A percentile compares a stretch with the other conserved stretches of the same genome.
Conservation (phyloP, 371 early-diverging fungal genomes). For the Phascolomyces articulosus region DNA sequence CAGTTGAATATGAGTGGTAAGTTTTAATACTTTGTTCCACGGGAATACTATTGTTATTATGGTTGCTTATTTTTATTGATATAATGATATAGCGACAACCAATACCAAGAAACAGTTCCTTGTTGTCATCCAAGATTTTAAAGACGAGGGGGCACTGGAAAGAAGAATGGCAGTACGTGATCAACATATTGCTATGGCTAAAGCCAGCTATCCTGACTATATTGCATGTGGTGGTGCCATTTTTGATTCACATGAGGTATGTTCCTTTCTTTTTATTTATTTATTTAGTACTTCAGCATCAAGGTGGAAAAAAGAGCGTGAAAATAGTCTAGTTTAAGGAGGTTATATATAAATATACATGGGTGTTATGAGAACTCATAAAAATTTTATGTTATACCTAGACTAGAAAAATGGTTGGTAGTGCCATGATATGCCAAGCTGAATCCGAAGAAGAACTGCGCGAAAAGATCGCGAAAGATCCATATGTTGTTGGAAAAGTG, state of each 20-base stretch:
- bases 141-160: slow-evolving; percentile 11
- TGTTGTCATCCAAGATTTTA: slow-evolving; percentile 22
- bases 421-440: slow-evolving; percentile 53
- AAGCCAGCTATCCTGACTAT: slow-evolving; percentile 3
- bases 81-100: neutral
- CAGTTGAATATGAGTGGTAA: too few species aligned
- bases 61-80: too few species aligned
- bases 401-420: slow-evolving; percentile 55
- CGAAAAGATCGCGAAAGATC: slow-evolving; percentile 43
- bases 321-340: too few species aligned
- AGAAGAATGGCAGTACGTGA: slow-evolving; percentile 21
- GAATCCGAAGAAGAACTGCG: slow-evolving; percentile 44
- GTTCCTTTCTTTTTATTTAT: too few species aligned
- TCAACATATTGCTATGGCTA: slow-evolving; percentile 18
- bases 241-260: slow-evolving; percentile 22
- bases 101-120: slow-evolving; percentile 18
- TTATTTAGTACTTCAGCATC: neutral
- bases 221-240: slow-evolving; percentile 22
- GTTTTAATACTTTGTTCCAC: too few species aligned
- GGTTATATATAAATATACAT: too few species aligned
- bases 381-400: neutral
- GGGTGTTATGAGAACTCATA: neutral
- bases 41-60: too few species aligned
- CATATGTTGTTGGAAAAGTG: slow-evolving; percentile 58
- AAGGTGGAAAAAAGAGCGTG: too few species aligned